Evolutionary conservation across 768 basidiomycete species (phyloP).

Genomic region (Polyporus arcularius): DNA sequence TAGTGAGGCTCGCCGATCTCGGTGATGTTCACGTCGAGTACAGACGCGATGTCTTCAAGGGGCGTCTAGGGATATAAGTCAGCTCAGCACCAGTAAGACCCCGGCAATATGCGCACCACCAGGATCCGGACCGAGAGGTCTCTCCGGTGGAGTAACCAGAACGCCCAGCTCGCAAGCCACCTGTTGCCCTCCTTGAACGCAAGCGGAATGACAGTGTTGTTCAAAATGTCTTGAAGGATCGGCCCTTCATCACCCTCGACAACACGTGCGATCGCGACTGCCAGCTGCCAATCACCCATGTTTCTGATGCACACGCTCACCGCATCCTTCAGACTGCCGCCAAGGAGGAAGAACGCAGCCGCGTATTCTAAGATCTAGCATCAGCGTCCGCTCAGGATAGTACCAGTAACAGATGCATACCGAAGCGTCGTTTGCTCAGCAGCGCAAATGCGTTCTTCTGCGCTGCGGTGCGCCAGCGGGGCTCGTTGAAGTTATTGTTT

Average conservation of each 20-base stretch:
- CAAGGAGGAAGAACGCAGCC: constrained; percentile 97
- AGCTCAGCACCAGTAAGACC: constrained; percentile 1
- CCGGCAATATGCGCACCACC: constrained; percentile 53
- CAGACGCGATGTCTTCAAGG: constrained; percentile 66
- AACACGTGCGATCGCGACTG: constrained; percentile 81
- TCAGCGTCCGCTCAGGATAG: not conserved
- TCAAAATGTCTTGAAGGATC: constrained; percentile 68
- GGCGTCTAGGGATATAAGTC: constrained; percentile 54
- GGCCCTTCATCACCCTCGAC: constrained; percentile 85
- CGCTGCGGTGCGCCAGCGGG: constrained; percentile 90
- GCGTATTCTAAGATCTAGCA: constrained; percentile 73
- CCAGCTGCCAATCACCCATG: constrained; percentile 87
- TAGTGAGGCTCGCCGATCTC: constrained; percentile 86
- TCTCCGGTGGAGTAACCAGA: constrained; percentile 87
- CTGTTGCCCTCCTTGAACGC: constrained; percentile 89
- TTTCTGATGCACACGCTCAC: constrained; percentile 89
- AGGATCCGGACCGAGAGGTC: constrained; percentile 91
- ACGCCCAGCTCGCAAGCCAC: constrained; percentile 95
- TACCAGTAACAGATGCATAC: constrained; percentile 46
- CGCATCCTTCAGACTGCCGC: constrained; percentile 85
- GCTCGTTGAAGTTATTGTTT: constrained; percentile 80
- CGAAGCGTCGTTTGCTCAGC: constrained; percentile 87
- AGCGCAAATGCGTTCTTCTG: constrained; percentile 95
- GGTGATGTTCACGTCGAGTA: constrained; percentile 51
- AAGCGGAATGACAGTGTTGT: constrained; percentile 73